Evolutionary conservation across 345 rosid genomes (phyloP), one percentile per base, ranked within the genome.

Genomic region (Gossypium thurberi): DNA sequence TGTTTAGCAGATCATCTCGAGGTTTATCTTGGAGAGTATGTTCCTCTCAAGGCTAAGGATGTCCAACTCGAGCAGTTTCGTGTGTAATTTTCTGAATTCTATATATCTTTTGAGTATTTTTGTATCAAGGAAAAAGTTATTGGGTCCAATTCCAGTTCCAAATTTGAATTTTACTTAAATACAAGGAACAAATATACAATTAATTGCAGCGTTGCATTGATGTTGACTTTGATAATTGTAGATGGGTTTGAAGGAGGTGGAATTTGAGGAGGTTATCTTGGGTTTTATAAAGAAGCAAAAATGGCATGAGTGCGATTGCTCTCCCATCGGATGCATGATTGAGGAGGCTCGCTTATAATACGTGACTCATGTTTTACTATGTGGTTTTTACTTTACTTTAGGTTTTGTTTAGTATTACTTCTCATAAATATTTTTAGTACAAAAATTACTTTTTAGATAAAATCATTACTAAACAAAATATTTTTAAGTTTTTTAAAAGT

Each of bases 1-100:
- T 71, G 57, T 2, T 52, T 80, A 17, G 66, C 88, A 5, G 80
- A 80, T 76, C 84, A 82, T 65, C 80, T 82, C 3, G 79, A 81
- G 70, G 86, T 70, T 20, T 82, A 82, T 73, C 55, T 77, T 28
- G 84, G 81, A 42, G 84, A 82, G 8, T 80, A 81, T 69, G 65
- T 81, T 75, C 81, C 78, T 15, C 65, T 81, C 21, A 77, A 52
- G 60, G 61, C 78, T 43, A 74, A 70, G 55, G 78, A 77, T 77
- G 66, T 81, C 12, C 83, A 81, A 64, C 10, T 81, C 11, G 74
- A 81, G 33, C 75, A 77, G 1, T 55, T 68, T 73, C 51, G 26
- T 46, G 78, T 79, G 20, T 79, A 42, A 70, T 65, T n/a, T 12
- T 11, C 33, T 21, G 2, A 2, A 3, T 44, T 44, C 0, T 20